phyloP scores from a whole-genome alignment of 2,329 filamentous ascomycete species.

The Leptographium galeiforme region DNA sequence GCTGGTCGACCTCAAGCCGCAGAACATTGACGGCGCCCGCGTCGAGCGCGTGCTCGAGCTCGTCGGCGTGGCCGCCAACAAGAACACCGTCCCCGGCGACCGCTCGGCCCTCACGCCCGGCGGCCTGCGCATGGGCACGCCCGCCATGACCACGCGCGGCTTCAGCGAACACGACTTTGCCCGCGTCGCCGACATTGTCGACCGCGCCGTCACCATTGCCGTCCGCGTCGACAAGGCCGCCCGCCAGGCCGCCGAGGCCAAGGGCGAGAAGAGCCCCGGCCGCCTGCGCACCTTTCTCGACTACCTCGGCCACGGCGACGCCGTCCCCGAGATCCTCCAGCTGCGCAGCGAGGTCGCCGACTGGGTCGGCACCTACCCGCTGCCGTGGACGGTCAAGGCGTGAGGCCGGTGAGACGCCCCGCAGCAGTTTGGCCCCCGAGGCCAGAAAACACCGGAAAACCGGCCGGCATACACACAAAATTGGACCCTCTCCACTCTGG shows the following conservation, averaged over 20 bases:
- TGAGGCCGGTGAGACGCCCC: slow-evolving; percentile 1
- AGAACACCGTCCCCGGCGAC: slow-evolving; percentile 96
- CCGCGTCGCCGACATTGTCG: slow-evolving; percentile 73
- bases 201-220: slow-evolving; percentile 68
- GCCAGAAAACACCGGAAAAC: not conserved
- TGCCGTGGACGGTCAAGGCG: slow-evolving; percentile 45
- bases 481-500: not conserved
- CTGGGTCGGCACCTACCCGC: slow-evolving; percentile 61
- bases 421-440: too few species aligned
- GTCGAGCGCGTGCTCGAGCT: slow-evolving; percentile 85
- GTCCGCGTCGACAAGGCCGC: slow-evolving; percentile 62
- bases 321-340: slow-evolving; percentile 57
- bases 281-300: slow-evolving; percentile 56
- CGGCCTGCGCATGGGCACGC: slow-evolving; percentile 85
- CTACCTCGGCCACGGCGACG: slow-evolving; percentile 53
- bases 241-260: slow-evolving; percentile 53
- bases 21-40: slow-evolving; percentile 74
- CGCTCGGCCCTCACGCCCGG: slow-evolving; percentile 86
- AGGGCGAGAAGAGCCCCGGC: slow-evolving; percentile 50
- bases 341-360: slow-evolving; percentile 62
- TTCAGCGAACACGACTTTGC: slow-evolving; percentile 81
- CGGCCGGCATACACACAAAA: not conserved
- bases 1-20: slow-evolving; percentile 78
- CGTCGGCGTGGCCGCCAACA: slow-evolving; percentile 94
- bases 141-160: slow-evolving; percentile 95